Evolutionary conservation across 495 filamentous ascomycete species (phyloP).

Genomic region (Terfezia claveryi): DNA sequence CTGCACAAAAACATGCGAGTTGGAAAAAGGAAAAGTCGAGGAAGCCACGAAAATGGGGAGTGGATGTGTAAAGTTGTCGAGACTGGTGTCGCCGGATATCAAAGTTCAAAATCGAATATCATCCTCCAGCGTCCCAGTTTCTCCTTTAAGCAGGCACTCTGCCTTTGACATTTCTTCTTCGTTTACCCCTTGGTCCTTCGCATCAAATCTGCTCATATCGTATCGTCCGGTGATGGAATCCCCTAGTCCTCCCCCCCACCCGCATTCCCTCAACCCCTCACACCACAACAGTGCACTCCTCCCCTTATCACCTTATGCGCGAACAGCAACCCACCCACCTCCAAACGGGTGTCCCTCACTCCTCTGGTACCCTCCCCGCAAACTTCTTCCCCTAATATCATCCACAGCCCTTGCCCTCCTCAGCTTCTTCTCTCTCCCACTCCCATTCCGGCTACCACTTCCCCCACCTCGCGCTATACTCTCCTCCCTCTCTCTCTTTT

Average conservation of each 20-base stretch:
- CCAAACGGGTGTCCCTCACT: neutral
- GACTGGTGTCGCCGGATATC: neutral
- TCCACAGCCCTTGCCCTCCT: neutral
- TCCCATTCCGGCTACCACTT: neutral
- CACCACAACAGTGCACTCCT: neutral
- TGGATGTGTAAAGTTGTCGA: too few relatives aligned
- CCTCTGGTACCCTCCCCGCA: neutral
- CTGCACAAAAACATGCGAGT: neutral
- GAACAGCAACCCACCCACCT: neutral
- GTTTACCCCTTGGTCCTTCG: too few relatives aligned
- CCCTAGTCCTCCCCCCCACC: neutral
- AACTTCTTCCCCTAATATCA: neutral
- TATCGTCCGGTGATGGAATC: neutral
- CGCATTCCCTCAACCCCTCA: neutral
- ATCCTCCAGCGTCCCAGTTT: neutral
- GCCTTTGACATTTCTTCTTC: too few relatives aligned
- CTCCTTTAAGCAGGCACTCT: neutral
- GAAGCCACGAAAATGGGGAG: too few relatives aligned
- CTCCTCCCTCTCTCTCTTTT: too few relatives aligned
- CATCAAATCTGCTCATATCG: too few relatives aligned
- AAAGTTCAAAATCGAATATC: neutral
- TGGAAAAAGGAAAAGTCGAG: neutral
- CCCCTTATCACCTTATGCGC: neutral
- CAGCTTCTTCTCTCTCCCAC: neutral
- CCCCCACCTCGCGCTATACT: neutral